Evolutionary conservation across 73 alveolate species (phyloP).

Genomic region (Paramecium tetraurelia): DNA sequence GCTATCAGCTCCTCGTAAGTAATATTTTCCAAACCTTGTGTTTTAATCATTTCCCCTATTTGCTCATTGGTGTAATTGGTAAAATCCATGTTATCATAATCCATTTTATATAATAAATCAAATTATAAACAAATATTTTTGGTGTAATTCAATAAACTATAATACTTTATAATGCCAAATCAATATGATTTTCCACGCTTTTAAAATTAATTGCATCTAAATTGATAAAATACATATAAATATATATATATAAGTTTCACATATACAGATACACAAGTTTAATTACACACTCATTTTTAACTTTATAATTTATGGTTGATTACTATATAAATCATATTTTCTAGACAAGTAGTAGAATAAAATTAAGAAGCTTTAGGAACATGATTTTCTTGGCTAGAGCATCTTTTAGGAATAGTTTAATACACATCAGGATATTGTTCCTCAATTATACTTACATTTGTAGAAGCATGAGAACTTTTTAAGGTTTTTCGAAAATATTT

Average conservation of each 20-base stretch:
- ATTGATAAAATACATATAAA: no score
- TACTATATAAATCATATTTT: conserved; percentile 36
- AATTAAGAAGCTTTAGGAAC: neutral
- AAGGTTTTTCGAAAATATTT: neutral
- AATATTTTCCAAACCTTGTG: conserved; percentile 7
- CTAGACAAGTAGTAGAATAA: neutral
- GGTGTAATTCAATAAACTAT: no score
- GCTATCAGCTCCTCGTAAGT: conserved; percentile 32
- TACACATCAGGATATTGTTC: neutral
- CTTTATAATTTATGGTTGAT: conserved; percentile 9
- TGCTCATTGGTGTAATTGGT: neutral
- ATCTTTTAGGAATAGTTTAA: neutral
- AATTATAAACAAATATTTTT: neutral
- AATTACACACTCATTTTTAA: neutral
- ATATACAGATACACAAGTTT: neutral
- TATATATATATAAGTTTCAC: neutral
- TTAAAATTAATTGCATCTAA: no score
- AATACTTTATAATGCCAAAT: neutral
- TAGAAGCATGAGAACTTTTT: neutral
- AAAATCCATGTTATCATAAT: neutral
- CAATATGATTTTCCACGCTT: neutral
- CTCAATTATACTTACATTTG: neutral
- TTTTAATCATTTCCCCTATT: conserved; percentile 1
- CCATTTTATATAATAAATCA: neutral
- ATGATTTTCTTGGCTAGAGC: neutral